Percentiles rank a stretch among this genome's conserved stretches.
phyloP scores from a whole-genome alignment of 306 rosid species.

The Quercus agrifolia region DNA sequence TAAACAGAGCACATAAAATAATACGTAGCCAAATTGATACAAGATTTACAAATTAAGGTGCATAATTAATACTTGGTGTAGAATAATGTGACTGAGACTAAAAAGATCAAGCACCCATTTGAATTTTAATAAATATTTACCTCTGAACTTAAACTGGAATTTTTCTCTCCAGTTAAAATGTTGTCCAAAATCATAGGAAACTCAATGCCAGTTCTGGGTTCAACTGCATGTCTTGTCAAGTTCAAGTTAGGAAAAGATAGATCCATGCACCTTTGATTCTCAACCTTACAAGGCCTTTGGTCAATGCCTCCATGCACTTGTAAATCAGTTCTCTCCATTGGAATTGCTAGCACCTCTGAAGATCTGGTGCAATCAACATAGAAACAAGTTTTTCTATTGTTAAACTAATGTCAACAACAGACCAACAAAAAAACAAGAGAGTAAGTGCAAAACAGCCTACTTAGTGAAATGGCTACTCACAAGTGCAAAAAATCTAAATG shows the following conservation, averaged over 20 bases:
- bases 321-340: conserved; percentile 47
- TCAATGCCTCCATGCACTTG: conserved; percentile 39
- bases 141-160: conserved; percentile 64
- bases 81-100: background rate
- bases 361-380: conserved; percentile 46
- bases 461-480: conserved; percentile 44
- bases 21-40: conserved; percentile 5
- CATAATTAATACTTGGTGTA: background rate
- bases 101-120: conserved; percentile 5
- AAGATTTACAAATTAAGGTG: conserved; percentile 1
- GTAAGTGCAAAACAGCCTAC: conserved; percentile 11
- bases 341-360: conserved; percentile 56
- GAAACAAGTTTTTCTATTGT: conserved; percentile 10
- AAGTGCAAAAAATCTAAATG: conserved; percentile 10
- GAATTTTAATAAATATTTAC: conserved; percentile 33
- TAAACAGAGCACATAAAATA: background rate
- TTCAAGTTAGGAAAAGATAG: conserved; percentile 44
- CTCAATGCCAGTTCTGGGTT: conserved; percentile 89
- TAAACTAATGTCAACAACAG: background rate
- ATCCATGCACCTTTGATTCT: conserved; percentile 41
- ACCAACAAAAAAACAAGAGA: background rate
- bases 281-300: conserved; percentile 61
- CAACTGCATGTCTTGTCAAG: conserved; percentile 58
- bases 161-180: conserved; percentile 39
- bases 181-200: conserved; percentile 70